Evolutionary conservation across 2,329 filamentous ascomycete species (phyloP), one percentile per base, ranked within the genome.

Genomic region (Phyllosticta citribraziliensis): DNA sequence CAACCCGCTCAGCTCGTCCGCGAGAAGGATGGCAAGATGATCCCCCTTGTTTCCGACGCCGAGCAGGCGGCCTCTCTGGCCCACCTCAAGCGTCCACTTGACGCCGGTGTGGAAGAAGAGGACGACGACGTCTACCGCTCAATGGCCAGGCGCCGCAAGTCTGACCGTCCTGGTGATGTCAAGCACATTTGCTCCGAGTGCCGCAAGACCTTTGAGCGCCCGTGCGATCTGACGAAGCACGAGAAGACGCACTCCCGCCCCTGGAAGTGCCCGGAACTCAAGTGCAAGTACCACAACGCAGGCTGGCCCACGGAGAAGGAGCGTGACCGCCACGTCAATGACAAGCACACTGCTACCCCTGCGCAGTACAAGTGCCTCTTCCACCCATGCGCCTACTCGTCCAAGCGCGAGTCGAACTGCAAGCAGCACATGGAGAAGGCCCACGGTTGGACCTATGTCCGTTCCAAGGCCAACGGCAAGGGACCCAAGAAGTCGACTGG

Each of bases 341-440:
- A 99, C 79, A 96, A 95, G 78, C 94, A 99, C 78, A 92, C 89
- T 19, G 77, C 83, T 58, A 81, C 86, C 35, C 92, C 94, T 4
- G 81, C 85, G 52, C 86, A 95, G 78, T 96, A 86, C 75, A 86
- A 89, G 76, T 99, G 94, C 76, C 77, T 85, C 55, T 97, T 83
- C 76, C 82, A 85, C 67, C 88, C 88, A 24, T 97, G 94, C 80
- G 86, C 89, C 0, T 97, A 97, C 79, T 88, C 91, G 70, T 96
- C 92, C 11, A 97, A 97, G 81, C 88, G 92, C 63, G 89, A 96
- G 78, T 94, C 89, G 65, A 97, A 97, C 75, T 95, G 91, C 83
- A 97, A 97, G 74, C 93, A 97, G 75, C 92, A 97, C 76, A 97
- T 97, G 92, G 93, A 97, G 79, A 97, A 97, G 76, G 88, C 90